Conservation (phyloP, 208 protist species). For the Crithidia fasciculata region DNA sequence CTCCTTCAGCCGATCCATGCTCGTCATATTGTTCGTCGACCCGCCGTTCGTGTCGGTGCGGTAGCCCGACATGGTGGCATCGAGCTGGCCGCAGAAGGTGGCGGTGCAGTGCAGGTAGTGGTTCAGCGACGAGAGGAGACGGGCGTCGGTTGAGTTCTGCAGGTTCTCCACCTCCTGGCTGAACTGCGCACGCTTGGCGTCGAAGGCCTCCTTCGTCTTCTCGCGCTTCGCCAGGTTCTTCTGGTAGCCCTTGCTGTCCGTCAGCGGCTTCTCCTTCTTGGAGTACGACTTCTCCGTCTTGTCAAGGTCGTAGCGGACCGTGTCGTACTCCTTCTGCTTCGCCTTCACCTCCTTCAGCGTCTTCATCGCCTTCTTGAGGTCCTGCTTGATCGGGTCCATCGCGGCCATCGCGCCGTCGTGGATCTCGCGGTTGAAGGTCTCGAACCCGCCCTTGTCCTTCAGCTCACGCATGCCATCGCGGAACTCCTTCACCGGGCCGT, state of each 20-base stretch:
- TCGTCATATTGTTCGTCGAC: conserved; percentile 10
- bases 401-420: conserved; percentile 34
- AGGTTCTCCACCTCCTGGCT: conserved; percentile 33
- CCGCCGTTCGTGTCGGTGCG: conserved; percentile 39
- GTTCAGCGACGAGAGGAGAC: conserved; percentile 47
- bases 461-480: conserved; percentile 59
- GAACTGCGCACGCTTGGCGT: conserved; percentile 40
- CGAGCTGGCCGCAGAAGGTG: conserved; percentile 57
- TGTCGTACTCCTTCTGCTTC: conserved; percentile 63
- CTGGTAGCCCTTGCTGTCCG: conserved; percentile 49
- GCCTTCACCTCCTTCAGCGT: conserved; percentile 36
- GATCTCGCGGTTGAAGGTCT: conserved; percentile 67
- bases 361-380: conserved; percentile 54
- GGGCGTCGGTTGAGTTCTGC: conserved; percentile 25
- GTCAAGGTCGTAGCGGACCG: conserved; percentile 45
- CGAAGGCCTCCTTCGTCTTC: conserved; percentile 42
- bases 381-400: conserved; percentile 31
- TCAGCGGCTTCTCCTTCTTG: conserved; percentile 73
- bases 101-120: conserved; percentile 57
- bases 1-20: conserved; percentile 41
- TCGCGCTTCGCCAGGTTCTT: conserved; percentile 56
- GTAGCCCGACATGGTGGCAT: conserved; percentile 53
- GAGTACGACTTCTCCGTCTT: conserved; percentile 70
- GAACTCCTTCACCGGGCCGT: conserved; percentile 40
- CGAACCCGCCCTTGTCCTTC: conserved; percentile 59